Conservation (phyloP, 768 basidiomycete genomes). For the Macrolepiota fuliginosa region DNA sequence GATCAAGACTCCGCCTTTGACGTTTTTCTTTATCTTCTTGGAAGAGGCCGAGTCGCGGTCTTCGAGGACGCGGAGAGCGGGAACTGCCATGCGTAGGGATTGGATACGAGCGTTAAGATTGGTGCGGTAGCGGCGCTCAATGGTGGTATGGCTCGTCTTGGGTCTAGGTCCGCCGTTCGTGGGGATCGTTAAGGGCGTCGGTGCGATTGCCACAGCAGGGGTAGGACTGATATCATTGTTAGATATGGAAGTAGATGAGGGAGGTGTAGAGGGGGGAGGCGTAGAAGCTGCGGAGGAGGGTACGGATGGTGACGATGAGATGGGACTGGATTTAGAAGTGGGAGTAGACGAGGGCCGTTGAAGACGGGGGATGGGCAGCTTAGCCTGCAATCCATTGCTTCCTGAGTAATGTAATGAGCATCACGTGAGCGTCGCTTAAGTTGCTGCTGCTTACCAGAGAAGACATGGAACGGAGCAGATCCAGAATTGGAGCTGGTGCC, state of each 20-base stretch:
- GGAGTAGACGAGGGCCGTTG: conserved; percentile 25
- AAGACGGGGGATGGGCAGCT: conserved; percentile 38
- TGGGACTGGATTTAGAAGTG: conserved; percentile 21
- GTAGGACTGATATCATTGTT: neutral
- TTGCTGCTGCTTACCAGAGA: conserved; percentile 13
- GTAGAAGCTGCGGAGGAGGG: conserved; percentile 44
- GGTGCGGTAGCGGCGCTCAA: conserved; percentile 85
- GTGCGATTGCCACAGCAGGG: neutral
- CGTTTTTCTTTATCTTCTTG: conserved; percentile 47
- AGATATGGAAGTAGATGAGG: conserved; percentile 6
- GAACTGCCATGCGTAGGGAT: conserved; percentile 75
- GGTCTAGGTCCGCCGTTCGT: conserved; percentile 36
- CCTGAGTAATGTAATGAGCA: conserved; percentile 11
- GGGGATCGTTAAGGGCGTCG: conserved; percentile 15
- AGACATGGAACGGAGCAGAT: conserved; percentile 14
- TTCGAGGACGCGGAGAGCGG: conserved; percentile 78
- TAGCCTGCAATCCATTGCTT: conserved; percentile 24
- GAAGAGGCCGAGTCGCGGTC: conserved; percentile 45
- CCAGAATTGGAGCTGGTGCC: conserved; percentile 27
- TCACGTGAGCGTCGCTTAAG: neutral
- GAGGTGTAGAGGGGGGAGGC: conserved; percentile 38
- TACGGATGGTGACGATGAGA: conserved; percentile 31
- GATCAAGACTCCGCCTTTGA: conserved; percentile 36
- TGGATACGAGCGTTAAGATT: conserved; percentile 87
- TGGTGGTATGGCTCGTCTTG: conserved; percentile 90